Evolutionary conservation across 805 yeast species (phyloP).

Genomic region (Cyberlindnera japonica): DNA sequence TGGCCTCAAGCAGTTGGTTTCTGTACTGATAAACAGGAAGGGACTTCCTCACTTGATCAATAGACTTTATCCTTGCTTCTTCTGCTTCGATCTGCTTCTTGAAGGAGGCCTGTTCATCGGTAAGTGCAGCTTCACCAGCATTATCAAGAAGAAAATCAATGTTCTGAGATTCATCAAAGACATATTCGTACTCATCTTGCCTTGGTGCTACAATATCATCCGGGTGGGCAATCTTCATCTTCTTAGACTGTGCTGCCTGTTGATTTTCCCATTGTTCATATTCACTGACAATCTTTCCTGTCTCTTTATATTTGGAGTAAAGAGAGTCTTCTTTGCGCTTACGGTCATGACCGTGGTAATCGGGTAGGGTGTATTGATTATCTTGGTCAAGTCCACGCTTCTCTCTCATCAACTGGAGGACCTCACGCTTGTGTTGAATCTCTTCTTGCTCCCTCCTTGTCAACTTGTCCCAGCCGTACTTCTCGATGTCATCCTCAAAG

Average conservation of each 20-base stretch:
- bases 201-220: slow-evolving; percentile 42
- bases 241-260: slow-evolving; percentile 18
- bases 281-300: slow-evolving; percentile 29
- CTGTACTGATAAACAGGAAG: slow-evolving; percentile 74
- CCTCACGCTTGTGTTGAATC: slow-evolving; percentile 46
- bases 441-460: slow-evolving; percentile 49
- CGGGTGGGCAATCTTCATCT: slow-evolving; percentile 28
- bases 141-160: slow-evolving; percentile 48
- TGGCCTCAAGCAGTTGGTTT: slow-evolving; percentile 53
- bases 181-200: slow-evolving; percentile 62
- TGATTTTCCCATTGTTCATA: slow-evolving; percentile 25
- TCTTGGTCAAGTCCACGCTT: slow-evolving; percentile 31
- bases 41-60: slow-evolving; percentile 47
- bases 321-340: slow-evolving; percentile 52
- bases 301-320: slow-evolving; percentile 38
- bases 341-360: slow-evolving; percentile 52
- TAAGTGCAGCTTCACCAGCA: slow-evolving; percentile 17
- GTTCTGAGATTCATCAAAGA: slow-evolving; percentile 64
- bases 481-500: slow-evolving; percentile 45
- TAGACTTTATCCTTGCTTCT: slow-evolving; percentile 31
- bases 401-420: slow-evolving; percentile 42
- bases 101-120: slow-evolving; percentile 33
- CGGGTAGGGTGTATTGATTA: slow-evolving; percentile 50
- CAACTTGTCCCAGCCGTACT: slow-evolving; percentile 53
- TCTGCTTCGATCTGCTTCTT: slow-evolving; percentile 32